These are phyloP conservation scores for Mycogone perniciosa DNA, from an alignment of 2,329 filamentous ascomycete genomes.

Conservation along the genomic window DNA sequence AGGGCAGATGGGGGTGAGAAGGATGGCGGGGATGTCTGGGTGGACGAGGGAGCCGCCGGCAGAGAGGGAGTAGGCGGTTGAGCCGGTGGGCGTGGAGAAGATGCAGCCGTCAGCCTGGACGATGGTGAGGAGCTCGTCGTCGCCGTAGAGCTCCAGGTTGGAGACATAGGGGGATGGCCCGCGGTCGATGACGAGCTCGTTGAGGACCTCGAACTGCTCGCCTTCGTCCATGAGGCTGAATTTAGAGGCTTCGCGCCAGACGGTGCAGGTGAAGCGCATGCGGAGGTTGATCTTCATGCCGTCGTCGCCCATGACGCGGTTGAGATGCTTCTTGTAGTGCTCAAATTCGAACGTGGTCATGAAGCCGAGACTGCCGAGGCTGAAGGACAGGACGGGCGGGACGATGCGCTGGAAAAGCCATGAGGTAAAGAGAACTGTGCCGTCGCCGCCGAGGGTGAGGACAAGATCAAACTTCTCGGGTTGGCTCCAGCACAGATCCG, in stretches of 20 bases:
- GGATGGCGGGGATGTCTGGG: constrained; percentile 92
- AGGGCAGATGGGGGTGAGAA: constrained; percentile 94
- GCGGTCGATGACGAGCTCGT: constrained; percentile 96
- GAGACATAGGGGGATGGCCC: constrained; percentile 96
- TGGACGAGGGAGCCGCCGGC: constrained; percentile 94
- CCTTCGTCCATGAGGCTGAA: constrained; percentile 65
- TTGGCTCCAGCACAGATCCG: constrained; percentile 86
- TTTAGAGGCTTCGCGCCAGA: constrained; percentile 61
- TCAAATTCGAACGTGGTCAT: constrained; percentile 84
- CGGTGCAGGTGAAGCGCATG: constrained; percentile 98
- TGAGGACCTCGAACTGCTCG: constrained; percentile 96
- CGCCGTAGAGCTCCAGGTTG: constrained; percentile 91
- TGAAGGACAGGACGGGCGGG: constrained; percentile 78
- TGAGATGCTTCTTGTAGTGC: constrained; percentile 78
- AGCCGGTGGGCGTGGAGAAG: constrained; percentile 91
- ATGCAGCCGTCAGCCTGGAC: constrained; percentile 97
- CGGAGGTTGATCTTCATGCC: constrained; percentile 97
- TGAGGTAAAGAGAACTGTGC: constrained; percentile 80
- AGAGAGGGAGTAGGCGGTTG: constrained; percentile 92
- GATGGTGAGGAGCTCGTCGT: constrained; percentile 89
- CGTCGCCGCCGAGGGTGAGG: constrained; percentile 77
- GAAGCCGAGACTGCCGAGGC: constrained; percentile 79
- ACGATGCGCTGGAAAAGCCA: constrained; percentile 91
- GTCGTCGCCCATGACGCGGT: constrained; percentile 83
- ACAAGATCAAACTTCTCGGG: constrained; percentile 96